Base-by-base conservation (phyloP, 1,284 basidiomycete genomes). In the Marasmius oreades region DNA sequence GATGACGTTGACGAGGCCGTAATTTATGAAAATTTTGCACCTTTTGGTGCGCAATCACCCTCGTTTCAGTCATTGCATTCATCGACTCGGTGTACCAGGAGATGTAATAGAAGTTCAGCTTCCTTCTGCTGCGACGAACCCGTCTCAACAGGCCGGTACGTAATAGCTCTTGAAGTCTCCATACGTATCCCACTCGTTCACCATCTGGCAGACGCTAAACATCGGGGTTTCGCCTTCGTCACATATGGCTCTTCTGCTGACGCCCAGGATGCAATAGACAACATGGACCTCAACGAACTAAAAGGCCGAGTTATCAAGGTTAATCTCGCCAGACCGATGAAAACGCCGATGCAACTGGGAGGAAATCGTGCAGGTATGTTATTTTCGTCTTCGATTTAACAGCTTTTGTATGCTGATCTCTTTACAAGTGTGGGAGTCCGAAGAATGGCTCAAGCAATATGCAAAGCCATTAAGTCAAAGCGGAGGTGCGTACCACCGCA, bases 191-290 rank as follows among this genome's bases (percentile, higher is more conserved):
- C 2, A 45, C 22, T 16, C 46, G 8, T 22, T 34, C 20, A 43
- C 48, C n/a, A 52, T 45, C 53, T 53, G 34, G 52, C 63, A 88
- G 89, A 87, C 59, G 70, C 73, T 22, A 92, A 89, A 71, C 90
- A 92, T 69, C 84, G 90, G 52, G 90, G 90, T 16, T 92, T 90
- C 69, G 90, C 84, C 2, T 92, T 92, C 64, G 82, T 92, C 48
- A 92, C 90, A 10, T 92, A 81, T 65, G 72, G 81, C 6, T 88
- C 89, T 2, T 65, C 87, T n/a, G 79, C 78, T 24, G 90, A 92
- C 69, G 90, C 90, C 10, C 89, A 90, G 67, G 90, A 92, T 69
- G 90, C 90, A 46, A 92, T 92, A 60, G 90, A 92, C 75, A 92
- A 92, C 70, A 92, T 92, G 90, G 90, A 92, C 68, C 74, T 91